Percentiles rank a stretch among this genome's conserved stretches.
phyloP scores from a whole-genome alignment of 2,329 filamentous ascomycete species.

The Alternaria sp. region DNA sequence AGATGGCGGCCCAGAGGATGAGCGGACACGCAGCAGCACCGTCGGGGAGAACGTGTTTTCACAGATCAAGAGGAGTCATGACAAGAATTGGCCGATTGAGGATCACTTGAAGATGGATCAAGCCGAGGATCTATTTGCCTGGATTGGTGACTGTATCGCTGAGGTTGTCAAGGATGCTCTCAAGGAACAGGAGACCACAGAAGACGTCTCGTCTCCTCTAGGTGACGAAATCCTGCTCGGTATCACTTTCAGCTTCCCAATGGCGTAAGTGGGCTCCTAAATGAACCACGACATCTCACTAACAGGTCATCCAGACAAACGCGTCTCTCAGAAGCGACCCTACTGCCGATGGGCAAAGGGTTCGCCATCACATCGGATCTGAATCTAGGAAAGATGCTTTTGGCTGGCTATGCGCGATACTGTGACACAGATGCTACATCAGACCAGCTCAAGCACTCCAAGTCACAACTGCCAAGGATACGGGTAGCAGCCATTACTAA shows the following conservation, averaged over 20 bases:
- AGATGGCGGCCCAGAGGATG: conserved; percentile 27
- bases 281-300: conserved; percentile 3
- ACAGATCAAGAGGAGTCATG: conserved; percentile 65
- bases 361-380: conserved; percentile 68
- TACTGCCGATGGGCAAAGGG: conserved; percentile 75
- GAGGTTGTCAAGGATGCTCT: conserved; percentile 70
- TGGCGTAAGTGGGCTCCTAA: conserved; percentile 51
- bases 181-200: conserved; percentile 35
- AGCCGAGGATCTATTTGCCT: conserved; percentile 76
- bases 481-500: conserved; percentile 79
- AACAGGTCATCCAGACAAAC: conserved; percentile 54
- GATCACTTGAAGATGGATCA: conserved; percentile 77
- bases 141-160: conserved; percentile 80
- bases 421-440: conserved; percentile 49
- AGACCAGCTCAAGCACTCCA: conserved; percentile 17
- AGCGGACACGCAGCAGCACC: conserved; percentile 21
- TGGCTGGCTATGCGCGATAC: conserved; percentile 65
- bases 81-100: conserved; percentile 76
- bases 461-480: conserved; percentile 61
- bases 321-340: conserved; percentile 66
- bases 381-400: conserved; percentile 66
- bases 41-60: conserved; percentile 25
- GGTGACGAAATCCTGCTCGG: conserved; percentile 65
- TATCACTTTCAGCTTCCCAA: conserved; percentile 74
- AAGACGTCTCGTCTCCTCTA: conserved; percentile 35